Evolutionary conservation across 768 basidiomycete species (phyloP).

Genomic region (Calocybe cyanea): DNA sequence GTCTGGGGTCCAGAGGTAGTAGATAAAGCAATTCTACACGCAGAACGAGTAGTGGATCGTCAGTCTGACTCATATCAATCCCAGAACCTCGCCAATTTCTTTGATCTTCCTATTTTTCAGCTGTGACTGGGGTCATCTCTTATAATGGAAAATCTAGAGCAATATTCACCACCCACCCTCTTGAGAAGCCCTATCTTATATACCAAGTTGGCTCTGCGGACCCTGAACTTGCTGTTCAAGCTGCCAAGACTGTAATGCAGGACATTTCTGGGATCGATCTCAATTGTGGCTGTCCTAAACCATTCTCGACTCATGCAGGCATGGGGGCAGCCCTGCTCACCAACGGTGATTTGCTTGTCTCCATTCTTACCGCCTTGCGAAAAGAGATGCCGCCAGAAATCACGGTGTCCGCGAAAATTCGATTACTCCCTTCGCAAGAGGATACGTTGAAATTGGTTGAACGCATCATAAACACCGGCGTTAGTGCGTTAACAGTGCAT

Average conservation of each 20-base stretch:
- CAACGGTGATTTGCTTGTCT: conserved; percentile 86
- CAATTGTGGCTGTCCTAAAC: conserved; percentile 97
- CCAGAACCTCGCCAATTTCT: neutral
- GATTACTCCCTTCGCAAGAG: conserved; percentile 80
- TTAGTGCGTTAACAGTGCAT: conserved; percentile 89
- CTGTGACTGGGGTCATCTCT: conserved; percentile 79
- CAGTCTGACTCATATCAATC: conserved; percentile 26
- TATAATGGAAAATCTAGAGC: conserved; percentile 82
- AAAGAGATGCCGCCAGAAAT: conserved; percentile 69
- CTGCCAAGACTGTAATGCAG: conserved; percentile 78
- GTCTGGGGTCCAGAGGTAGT: conserved; percentile 98
- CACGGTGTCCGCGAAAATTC: conserved; percentile 92
- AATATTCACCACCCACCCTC: conserved; percentile 88
- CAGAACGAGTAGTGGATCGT: conserved; percentile 85
- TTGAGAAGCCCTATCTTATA: conserved; percentile 92
- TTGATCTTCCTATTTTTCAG: too few species aligned
- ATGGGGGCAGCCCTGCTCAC: conserved; percentile 97
- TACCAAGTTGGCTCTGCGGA: conserved; percentile 93
- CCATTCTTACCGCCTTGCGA: conserved; percentile 80
- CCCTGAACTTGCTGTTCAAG: conserved; percentile 88
- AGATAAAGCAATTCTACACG: conserved; percentile 91
- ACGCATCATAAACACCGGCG: conserved; percentile 81
- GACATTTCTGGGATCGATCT: conserved; percentile 95
- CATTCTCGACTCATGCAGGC: conserved; percentile 89
- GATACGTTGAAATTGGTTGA: conserved; percentile 90